Base-by-base conservation (phyloP, 768 basidiomycete species). In the Exidia glandulosa region DNA sequence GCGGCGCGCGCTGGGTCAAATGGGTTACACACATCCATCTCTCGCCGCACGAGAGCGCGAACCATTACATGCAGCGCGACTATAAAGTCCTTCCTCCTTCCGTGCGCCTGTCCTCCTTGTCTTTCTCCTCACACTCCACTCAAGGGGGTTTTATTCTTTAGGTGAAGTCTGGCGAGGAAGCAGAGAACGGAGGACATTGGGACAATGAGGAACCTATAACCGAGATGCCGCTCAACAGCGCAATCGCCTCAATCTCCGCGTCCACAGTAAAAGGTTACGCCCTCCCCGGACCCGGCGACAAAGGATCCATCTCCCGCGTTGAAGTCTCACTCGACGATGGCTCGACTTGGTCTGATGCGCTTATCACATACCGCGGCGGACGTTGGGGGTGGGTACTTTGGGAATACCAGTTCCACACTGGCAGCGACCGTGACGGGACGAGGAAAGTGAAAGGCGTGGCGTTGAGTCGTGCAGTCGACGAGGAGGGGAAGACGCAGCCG, bases 311-410 rank as follows among this genome's bases (percentile, higher is more conserved):
- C n/a, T n/a, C n/a, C n/a, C n/a, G n/a, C 1, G 76, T 85, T 16
- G 80, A 85, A 31, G 68, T 86, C 16, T 79, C 80, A 41, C 65
- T 74, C 19, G 80, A 87, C 65, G 73, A 70, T 2, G 85, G 84
- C 1, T 62, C 66, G 50, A 75, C 77, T 7, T 86, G 86, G 83
- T 66, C 69, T 30, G 66, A 69, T 7, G 78, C 81, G 23, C 70
- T 69, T 32, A 79, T 86, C 60, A 80, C 75, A 1, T 86, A 86
- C 62, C 82, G 81, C 58, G 72, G 79, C 34, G 85, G 85, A 3
- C 77, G 68, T 62, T 88, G 86, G 85, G 86, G 86, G 65, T 89
- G 87, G 87, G 79, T 82, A 3, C 67, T 87, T 25, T 88, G 87
- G 87, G 82, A 86, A 65, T 74, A 67, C 2, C 72, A 75, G 55